Percentiles rank a stretch among this genome's conserved stretches.
Conservation (phyloP, 176 grass and related monocot species). For the Rhynchospora breviuscula region DNA sequence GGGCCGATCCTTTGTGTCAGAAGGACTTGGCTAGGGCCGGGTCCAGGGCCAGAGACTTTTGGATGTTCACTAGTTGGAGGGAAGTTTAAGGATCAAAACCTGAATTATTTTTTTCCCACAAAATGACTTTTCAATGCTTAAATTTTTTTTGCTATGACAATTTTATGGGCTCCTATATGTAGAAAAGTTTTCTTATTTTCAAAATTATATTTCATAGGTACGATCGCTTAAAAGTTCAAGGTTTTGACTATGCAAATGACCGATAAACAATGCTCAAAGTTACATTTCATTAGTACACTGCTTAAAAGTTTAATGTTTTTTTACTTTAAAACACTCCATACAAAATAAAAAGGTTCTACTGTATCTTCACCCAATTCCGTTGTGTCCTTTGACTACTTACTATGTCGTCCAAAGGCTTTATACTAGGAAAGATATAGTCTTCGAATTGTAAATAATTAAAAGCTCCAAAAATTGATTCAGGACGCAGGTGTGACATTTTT, state of each 20-base stretch:
- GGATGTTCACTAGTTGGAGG: no score
- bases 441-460: background rate
- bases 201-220: no score
- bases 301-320: background rate
- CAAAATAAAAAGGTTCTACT: background rate
- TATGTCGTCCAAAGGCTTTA: background rate
- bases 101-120: no score
- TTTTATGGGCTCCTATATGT: no score
- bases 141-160: background rate
- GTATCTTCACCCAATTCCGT: background rate
- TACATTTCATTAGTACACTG: background rate
- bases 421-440: background rate
- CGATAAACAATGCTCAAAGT: background rate
- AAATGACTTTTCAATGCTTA: background rate
- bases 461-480: slow-evolving; percentile 27
- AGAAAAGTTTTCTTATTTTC: no score
- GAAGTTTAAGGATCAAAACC: no score
- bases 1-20: no score
- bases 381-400: background rate
- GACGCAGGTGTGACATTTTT: slow-evolving; percentile 80
- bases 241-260: background rate
- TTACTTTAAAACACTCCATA: background rate
- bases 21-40: no score
- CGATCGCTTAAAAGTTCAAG: no score
- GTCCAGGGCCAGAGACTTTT: no score